phyloP scores from a whole-genome alignment of 331 rosid genomes.

The Quercus tomentella region DNA sequence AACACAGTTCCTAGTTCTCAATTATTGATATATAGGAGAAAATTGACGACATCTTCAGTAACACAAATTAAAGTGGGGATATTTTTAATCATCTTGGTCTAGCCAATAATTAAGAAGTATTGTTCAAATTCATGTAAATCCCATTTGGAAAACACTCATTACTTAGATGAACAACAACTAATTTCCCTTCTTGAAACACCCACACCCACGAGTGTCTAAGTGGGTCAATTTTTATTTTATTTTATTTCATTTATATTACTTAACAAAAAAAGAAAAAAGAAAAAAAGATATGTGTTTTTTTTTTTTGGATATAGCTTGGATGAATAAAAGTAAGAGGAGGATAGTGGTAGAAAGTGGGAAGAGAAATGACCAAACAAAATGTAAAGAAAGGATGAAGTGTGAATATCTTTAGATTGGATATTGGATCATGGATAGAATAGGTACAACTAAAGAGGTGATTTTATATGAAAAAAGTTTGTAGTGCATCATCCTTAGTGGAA shows the following conservation, averaged over 20 bases:
- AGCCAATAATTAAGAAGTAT: not conserved
- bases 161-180: not conserved
- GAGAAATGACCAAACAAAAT: not conserved
- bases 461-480: not conserved
- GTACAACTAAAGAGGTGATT: constrained; percentile 35
- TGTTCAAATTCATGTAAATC: not conserved
- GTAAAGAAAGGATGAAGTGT: not conserved
- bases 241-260: too few relatives aligned
- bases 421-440: constrained; percentile 28
- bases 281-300: not conserved
- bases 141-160: not conserved
- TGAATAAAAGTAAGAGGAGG: not conserved
- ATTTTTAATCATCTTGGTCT: not conserved
- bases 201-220: not conserved
- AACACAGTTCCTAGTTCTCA: too few relatives aligned
- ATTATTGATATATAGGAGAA: too few relatives aligned
- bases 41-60: too few relatives aligned
- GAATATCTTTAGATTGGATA: constrained; percentile 16
- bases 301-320: not conserved
- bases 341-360: not conserved
- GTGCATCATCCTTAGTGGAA: constrained; percentile 25
- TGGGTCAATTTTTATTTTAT: not conserved
- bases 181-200: not conserved
- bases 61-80: too few relatives aligned
- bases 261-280: too few relatives aligned